Evolutionary conservation across 768 basidiomycete species (phyloP).

Genomic region (Suillus brevipes): DNA sequence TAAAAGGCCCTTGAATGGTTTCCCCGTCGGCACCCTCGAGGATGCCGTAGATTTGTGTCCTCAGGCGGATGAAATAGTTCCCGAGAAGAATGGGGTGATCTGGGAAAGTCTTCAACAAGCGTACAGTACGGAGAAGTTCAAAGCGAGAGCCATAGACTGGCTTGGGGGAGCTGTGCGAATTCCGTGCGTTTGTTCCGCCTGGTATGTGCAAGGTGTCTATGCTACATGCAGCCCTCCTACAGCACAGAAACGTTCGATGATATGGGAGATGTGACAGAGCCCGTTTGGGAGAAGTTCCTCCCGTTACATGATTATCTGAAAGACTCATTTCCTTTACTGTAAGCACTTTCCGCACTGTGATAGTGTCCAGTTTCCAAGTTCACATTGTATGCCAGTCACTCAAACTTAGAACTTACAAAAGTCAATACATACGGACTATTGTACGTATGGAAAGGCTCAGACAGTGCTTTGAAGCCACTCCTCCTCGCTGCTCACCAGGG

Average conservation of each 20-base stretch:
- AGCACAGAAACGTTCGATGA: conserved; percentile 55
- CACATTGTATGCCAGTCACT: conserved; percentile 45
- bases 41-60: conserved; percentile 30
- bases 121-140: conserved; percentile 37
- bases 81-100: conserved; percentile 34
- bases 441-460: conserved; percentile 69
- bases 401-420: conserved; percentile 35
- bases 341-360: conserved; percentile 15
- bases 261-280: conserved; percentile 47
- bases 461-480: conserved; percentile 57
- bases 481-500: conserved; percentile 70
- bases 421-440: conserved; percentile 79
- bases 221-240: conserved; percentile 3
- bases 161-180: conserved; percentile 42
- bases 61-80: conserved; percentile 34
- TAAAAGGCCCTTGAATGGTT: not conserved
- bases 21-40: not conserved
- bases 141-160: conserved; percentile 35
- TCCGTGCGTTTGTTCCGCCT: conserved; percentile 33
- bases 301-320: conserved; percentile 57
- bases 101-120: conserved; percentile 33
- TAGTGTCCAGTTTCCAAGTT: conserved; percentile 46
- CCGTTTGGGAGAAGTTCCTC: conserved; percentile 56
- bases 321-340: conserved; percentile 64
- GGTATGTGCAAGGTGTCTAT: not conserved